phyloP scores from a whole-genome alignment of 2,329 filamentous ascomycete genomes.

The Diplodia corticola region DNA sequence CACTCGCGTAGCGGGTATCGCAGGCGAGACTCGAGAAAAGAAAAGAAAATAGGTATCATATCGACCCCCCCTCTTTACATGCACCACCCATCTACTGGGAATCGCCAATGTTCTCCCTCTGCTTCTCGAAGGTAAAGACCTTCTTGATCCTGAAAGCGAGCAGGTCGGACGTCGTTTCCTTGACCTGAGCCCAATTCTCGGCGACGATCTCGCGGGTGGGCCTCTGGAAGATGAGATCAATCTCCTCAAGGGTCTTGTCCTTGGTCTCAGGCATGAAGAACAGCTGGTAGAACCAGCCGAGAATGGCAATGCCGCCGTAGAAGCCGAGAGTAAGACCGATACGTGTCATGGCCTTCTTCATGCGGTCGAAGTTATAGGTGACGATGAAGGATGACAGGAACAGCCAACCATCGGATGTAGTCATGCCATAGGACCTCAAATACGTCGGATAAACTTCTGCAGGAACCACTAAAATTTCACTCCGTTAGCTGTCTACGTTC shows the following conservation, averaged over 20 bases:
- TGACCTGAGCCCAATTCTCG: conserved; percentile 56
- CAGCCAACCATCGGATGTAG: conserved; percentile 65
- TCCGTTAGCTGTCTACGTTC: background rate
- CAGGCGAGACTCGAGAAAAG: background rate
- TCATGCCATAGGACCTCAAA: conserved; percentile 72
- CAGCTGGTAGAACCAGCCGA: conserved; percentile 72
- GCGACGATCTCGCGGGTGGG: conserved; percentile 64
- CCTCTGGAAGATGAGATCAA: conserved; percentile 65
- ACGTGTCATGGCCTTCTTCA: conserved; percentile 66
- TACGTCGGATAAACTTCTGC: conserved; percentile 73
- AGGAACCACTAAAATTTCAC: conserved; percentile 42
- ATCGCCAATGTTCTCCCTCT: conserved; percentile 8
- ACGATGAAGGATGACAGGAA: conserved; percentile 73
- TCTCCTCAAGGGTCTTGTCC: conserved; percentile 68
- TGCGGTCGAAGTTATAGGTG: conserved; percentile 72
- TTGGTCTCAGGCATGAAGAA: conserved; percentile 77
- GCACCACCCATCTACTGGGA: background rate
- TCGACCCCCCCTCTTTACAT: background rate
- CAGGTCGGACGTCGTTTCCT: conserved; percentile 49
- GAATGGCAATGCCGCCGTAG: conserved; percentile 70
- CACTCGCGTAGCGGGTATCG: background rate
- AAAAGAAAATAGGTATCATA: background rate
- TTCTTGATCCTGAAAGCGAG: conserved; percentile 47
- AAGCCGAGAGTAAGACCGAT: conserved; percentile 70
- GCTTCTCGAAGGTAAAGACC: conserved; percentile 42